Conservation (phyloP, 768 basidiomycete genomes). For the Pulveroboletus sp. region DNA sequence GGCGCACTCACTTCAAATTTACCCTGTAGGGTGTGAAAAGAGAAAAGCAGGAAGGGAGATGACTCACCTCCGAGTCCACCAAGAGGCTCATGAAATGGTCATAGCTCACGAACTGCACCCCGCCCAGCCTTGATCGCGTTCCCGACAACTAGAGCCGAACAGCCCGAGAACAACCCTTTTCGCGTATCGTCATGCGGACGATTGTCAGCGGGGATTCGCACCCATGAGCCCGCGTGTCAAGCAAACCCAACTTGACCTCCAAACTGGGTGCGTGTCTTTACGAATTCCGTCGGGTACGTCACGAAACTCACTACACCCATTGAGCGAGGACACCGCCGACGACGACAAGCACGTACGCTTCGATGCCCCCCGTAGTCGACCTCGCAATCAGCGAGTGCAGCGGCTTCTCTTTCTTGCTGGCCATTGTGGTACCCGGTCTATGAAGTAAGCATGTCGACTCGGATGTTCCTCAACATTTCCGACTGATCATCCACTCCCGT, state of each 20-base stretch:
- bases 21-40: constrained; percentile 49
- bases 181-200: constrained; percentile 66
- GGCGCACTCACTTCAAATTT: constrained; percentile 90
- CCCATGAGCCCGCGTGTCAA: constrained; percentile 28
- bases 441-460: no score
- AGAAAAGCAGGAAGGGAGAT: not conserved
- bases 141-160: constrained; percentile 83
- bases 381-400: constrained; percentile 87
- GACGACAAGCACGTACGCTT: constrained; percentile 62
- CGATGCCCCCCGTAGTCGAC: constrained; percentile 86
- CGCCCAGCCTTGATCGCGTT: constrained; percentile 94
- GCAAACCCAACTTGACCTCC: constrained; percentile 57
- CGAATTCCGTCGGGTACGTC: constrained; percentile 88
- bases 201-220: constrained; percentile 73
- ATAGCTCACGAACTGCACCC: constrained; percentile 93
- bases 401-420: constrained; percentile 74
- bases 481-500: no score
- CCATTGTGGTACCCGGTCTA: no score
- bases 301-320: constrained; percentile 56
- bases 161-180: constrained; percentile 94
- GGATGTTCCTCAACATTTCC: no score
- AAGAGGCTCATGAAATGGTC: constrained; percentile 86
- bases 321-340: constrained; percentile 21
- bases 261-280: constrained; percentile 94
- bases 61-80: constrained; percentile 75